Percentiles rank a stretch among this genome's conserved stretches.
phyloP scores from a whole-genome alignment of 1,139 yeast genomes.

The Tardiomyces depauwii region DNA sequence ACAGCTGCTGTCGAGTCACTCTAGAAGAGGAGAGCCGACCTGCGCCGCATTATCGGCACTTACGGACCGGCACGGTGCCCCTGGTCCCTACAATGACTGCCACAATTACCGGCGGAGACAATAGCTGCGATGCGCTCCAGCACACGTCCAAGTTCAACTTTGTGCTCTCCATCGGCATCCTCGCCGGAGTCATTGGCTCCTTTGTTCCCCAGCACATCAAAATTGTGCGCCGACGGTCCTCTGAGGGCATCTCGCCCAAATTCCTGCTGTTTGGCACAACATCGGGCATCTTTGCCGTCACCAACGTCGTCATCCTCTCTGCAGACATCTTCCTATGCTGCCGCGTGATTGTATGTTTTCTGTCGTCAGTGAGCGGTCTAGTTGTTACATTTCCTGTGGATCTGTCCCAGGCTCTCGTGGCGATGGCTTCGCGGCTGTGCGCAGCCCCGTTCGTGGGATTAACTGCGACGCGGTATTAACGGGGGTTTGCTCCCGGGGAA shows the following conservation, averaged over 20 bases:
- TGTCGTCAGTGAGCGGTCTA: too few species aligned
- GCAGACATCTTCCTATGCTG: conserved; percentile 28
- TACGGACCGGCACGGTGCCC: too few species aligned
- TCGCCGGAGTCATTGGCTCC: conserved; percentile 61
- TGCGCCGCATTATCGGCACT: too few species aligned
- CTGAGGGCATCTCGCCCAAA: conserved; percentile 72
- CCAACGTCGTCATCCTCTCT: conserved; percentile 56
- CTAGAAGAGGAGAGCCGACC: too few species aligned
- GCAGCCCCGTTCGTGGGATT: conserved; percentile 6
- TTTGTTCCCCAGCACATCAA: conserved; percentile 69
- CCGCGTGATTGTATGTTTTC: neutral
- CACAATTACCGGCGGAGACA: too few species aligned
- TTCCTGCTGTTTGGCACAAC: conserved; percentile 64
- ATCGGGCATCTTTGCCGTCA: conserved; percentile 58
- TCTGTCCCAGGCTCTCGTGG: too few species aligned
- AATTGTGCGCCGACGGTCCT: conserved; percentile 46
- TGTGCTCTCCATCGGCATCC: conserved; percentile 39
- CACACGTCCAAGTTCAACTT: conserved; percentile 25
- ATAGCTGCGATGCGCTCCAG: too few species aligned
- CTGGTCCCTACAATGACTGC: neutral
- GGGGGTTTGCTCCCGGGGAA: too few species aligned
- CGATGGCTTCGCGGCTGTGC: too few species aligned
- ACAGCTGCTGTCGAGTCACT: too few species aligned
- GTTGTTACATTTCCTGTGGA: too few species aligned
- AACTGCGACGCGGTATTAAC: too few species aligned